Evolutionary conservation across 805 yeast species (phyloP).

Genomic region (Candida rishiriensis): DNA sequence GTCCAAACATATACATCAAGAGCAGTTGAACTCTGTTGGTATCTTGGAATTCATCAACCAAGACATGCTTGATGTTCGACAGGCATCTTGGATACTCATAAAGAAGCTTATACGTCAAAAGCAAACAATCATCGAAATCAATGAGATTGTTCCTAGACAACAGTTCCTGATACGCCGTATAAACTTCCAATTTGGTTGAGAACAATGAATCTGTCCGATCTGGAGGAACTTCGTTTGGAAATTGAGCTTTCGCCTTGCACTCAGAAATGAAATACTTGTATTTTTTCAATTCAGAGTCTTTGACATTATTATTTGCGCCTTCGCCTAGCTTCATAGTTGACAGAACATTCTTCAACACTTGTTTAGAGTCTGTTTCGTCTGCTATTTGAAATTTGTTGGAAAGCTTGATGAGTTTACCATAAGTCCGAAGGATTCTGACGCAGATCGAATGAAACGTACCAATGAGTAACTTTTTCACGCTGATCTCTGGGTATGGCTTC

Average conservation of each 20-base stretch:
- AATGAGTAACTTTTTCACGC: constrained; percentile 45
- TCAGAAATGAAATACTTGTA: constrained; percentile 46
- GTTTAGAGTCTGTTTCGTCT: constrained; percentile 56
- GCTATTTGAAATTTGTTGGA: constrained; percentile 46
- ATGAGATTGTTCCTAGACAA: constrained; percentile 41
- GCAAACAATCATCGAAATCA: constrained; percentile 83
- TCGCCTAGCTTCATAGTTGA: constrained; percentile 9
- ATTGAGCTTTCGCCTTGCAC: constrained; percentile 49
- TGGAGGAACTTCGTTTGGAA: constrained; percentile 33
- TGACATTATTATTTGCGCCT: constrained; percentile 7
- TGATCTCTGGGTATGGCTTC: constrained; percentile 27
- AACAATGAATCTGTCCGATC: constrained; percentile 22
- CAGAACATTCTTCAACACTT: constrained; percentile 38
- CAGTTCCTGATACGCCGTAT: constrained; percentile 47
- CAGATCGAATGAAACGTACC: constrained; percentile 94
- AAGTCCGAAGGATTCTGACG: constrained; percentile 48
- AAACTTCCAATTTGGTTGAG: constrained; percentile 37
- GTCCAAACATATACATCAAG: constrained; percentile 52
- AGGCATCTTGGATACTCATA: constrained; percentile 38
- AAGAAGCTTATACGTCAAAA: constrained; percentile 50
- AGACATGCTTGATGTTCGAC: constrained; percentile 55
- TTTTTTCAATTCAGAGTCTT: constrained; percentile 37
- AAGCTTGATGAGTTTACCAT: constrained; percentile 49
- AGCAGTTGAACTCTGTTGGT: constrained; percentile 75
- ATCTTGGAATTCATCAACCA: constrained; percentile 95